Evolutionary conservation across 805 yeast genomes (phyloP).

Genomic region (Hanseniaspora guilliermondii): DNA sequence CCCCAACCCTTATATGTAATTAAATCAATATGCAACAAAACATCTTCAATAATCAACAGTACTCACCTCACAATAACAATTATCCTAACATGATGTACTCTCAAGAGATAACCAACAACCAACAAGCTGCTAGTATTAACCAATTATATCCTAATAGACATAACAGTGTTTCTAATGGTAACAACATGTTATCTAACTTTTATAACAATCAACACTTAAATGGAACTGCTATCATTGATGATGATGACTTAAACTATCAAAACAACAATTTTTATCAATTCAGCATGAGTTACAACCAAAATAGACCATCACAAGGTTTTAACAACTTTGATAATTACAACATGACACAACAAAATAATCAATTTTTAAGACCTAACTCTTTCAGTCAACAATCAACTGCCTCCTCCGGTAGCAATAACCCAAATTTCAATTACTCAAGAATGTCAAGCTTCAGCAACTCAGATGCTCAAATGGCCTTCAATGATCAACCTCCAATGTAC

Average conservation of each 20-base stretch:
- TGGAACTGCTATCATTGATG: conserved; percentile 12
- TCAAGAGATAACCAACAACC: neutral
- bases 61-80: neutral
- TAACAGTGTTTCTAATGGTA: neutral
- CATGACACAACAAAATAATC: neutral
- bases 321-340: neutral
- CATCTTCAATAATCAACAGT: neutral
- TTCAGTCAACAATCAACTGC: conserved; percentile 5
- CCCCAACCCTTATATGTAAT: neutral
- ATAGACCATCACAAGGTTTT: neutral
- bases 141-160: neutral
- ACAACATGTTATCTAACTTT: neutral
- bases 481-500: neutral
- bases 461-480: neutral
- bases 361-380: neutral
- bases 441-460: neutral
- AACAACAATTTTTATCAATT: neutral
- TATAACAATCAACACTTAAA: conserved; percentile 4
- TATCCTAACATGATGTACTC: neutral
- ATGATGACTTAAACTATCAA: neutral
- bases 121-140: neutral
- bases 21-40: neutral
- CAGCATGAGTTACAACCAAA: neutral
- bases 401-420: neutral
- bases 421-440: neutral